Evolutionary conservation across 495 filamentous ascomycete species (phyloP), one percentile per base, ranked within the genome.

Genomic region (Cladorrhinum samala): DNA sequence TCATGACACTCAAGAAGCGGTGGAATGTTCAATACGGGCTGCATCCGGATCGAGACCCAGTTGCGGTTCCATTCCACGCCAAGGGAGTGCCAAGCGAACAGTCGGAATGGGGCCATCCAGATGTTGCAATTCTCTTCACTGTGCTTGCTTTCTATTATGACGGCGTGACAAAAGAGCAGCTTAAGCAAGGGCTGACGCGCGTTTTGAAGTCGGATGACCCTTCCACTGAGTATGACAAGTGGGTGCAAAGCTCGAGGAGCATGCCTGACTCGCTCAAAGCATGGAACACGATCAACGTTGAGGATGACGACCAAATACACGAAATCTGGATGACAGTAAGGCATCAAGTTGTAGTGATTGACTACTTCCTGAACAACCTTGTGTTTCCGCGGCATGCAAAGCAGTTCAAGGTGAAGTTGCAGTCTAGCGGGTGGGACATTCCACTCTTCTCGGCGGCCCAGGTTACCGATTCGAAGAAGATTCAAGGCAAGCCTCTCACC

Each of bases 361-460:
- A 82, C 50, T 73, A 76, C 56, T 82, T 72, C 49, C 37, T 81
- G 30, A 80, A 80, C 56, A 68, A 73, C 39, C 77, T 79, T 48
- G 77, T 81, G 7, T 82, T 82, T 40, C 78, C 78, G 0, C 46
- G 36, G 8, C 71, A 82, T 46, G 75, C 76, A 0, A 77, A 73
- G 49, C 73, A 79, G 50, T 82, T 81, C 52, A 55, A 68, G n/a
- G 57, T 68, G 16, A 82, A 81, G 57, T 52, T 82, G 11, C 74
- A 78, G 49, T 71, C 76, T 2, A 77, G 69, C 20, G 71, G 77
- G 0, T 82, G 77, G 79, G 79, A 82, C 53, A 66, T 81, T 16
- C 74, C 77, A 0, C 51, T 76, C 2, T 63, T 56, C 49, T 58
- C 60, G 5, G 9, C 27, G 63, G n/a, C n/a, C n/a, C 42, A 7